Conservation (phyloP, 2,329 filamentous ascomycete species). For the Aspergillus sojae region DNA sequence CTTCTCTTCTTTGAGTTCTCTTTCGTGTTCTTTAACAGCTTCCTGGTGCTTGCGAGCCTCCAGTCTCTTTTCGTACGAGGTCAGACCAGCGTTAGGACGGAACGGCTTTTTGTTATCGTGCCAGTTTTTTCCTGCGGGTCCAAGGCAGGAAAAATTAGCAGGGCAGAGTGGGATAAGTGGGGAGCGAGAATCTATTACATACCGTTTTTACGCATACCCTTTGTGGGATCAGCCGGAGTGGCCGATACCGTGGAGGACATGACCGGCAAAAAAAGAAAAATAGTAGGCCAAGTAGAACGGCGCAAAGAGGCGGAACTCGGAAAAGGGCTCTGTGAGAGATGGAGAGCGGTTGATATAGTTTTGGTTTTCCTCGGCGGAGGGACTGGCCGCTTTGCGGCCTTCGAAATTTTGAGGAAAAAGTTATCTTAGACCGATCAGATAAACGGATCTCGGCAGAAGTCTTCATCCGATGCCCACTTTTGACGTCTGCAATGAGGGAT, state of each 20-base stretch:
- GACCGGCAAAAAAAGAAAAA: conserved; percentile 16
- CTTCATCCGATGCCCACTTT: conserved; percentile 16
- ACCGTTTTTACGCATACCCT: conserved; percentile 85
- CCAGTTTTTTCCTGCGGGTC: conserved; percentile 84
- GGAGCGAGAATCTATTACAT: conserved; percentile 30
- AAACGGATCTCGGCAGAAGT: conserved; percentile 44
- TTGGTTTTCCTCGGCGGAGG: conserved; percentile 3
- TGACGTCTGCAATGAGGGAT: conserved; percentile 20
- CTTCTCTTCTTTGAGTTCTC: conserved; percentile 94
- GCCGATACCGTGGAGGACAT: conserved; percentile 50
- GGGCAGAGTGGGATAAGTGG: conserved; percentile 13
- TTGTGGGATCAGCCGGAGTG: conserved; percentile 38
- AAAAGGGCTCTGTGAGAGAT: background rate
- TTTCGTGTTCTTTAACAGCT: conserved; percentile 89
- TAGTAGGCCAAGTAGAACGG: conserved; percentile 2
- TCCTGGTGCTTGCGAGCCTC: conserved; percentile 69
- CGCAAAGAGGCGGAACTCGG: conserved; percentile 6
- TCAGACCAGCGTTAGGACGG: conserved; percentile 75
- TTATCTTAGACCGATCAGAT: conserved; percentile 48
- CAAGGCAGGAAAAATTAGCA: conserved; percentile 23
- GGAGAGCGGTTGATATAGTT: conserved; percentile 11
- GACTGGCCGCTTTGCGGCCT: background rate
- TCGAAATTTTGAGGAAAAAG: conserved; percentile 24
- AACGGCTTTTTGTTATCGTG: conserved; percentile 81
- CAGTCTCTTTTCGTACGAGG: conserved; percentile 75